Conservation (phyloP, 2,329 filamentous ascomycete genomes). For the Dothistroma septosporum region DNA sequence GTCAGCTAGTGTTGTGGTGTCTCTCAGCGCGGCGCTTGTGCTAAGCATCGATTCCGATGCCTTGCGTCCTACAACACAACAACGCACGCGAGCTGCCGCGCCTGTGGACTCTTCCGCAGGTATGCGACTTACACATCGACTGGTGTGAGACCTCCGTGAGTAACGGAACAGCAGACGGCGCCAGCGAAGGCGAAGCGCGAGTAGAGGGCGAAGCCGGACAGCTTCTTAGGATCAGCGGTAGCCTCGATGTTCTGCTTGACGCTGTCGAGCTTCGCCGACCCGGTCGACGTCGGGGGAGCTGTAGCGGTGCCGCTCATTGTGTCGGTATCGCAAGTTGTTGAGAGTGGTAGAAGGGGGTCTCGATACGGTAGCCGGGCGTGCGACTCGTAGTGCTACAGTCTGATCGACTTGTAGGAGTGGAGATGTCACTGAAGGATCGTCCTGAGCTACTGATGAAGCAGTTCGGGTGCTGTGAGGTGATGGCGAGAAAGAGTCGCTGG, state of each 20-base stretch:
- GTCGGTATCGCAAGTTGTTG: conserved; percentile 10
- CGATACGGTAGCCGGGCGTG: not conserved
- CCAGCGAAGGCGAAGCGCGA: conserved; percentile 94
- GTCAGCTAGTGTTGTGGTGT: conserved; percentile 15
- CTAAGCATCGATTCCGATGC: not conserved
- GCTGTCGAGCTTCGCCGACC: conserved; percentile 52
- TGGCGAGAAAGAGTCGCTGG: not conserved
- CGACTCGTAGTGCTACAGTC: not conserved
- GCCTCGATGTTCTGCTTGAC: conserved; percentile 47
- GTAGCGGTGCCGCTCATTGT: conserved; percentile 36
- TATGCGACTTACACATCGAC: conserved; percentile 89
- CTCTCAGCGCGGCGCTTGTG: not conserved
- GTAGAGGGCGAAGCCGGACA: conserved; percentile 71
- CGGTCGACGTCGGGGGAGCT: conserved; percentile 46
- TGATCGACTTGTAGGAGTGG: not conserved
- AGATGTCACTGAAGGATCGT: conserved; percentile 1
- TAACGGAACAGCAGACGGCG: conserved; percentile 96
- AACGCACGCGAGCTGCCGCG: not conserved
- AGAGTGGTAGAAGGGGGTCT: not conserved
- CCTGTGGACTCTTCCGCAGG: not conserved
- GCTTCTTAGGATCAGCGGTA: conserved; percentile 47
- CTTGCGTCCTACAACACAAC: not conserved
- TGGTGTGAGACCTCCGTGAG: conserved; percentile 92
- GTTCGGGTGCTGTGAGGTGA: not conserved
- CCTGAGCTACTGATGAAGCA: not conserved